Evolutionary conservation across 768 basidiomycete genomes (phyloP), one percentile per base, ranked within the genome.

Genomic region (Mycena leptocephala): DNA sequence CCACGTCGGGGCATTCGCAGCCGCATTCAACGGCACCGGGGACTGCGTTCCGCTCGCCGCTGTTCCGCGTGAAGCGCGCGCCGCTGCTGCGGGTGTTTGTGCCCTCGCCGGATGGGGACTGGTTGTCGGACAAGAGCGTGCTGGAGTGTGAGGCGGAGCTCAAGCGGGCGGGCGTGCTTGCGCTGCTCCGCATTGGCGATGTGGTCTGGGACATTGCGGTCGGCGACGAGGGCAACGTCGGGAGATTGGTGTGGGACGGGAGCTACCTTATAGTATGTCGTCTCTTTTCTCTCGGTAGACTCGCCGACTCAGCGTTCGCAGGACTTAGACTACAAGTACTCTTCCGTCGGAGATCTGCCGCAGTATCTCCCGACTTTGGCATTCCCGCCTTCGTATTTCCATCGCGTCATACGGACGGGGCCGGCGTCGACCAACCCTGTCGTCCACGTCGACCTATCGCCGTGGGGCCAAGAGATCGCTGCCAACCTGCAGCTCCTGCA

Each of bases 161-260:
- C 78, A 92, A 91, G 76, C 87, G 91, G 14, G 93, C 95, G 10
- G 94, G 93, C 1, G 89, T 96, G 41, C 77, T 88, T 78, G 87
- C 87, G 53, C 83, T 95, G 56, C 83, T 97, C 83, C 88, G 93
- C 61, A 87, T 92, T 33, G 96, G 96, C 1, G 96, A 97, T 82
- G 92, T 96, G 0, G 91, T 97, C 18, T 97, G 96, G 95, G 96
- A 97, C 79, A 88, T 93, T 18, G 96, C 95, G 6, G 94, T 95
- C 1, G 94, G 94, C 11, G 95, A 96, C 81, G 95, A 97, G 81
- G 95, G 93, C 1, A 96, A 97, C 82, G 89, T 93, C 9, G 96
- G 96, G n/a, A 86, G 94, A 76, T 81, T 96, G 83, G 88, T 96
- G 11, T 97, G 95, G 95, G 96, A 96, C 81, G 96, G 96, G n/a